Percentiles rank a stretch among this genome's conserved stretches.
Evolutionary conservation across 2,329 filamentous ascomycete species (phyloP).

Genomic region (Alternaria incomplexa): DNA sequence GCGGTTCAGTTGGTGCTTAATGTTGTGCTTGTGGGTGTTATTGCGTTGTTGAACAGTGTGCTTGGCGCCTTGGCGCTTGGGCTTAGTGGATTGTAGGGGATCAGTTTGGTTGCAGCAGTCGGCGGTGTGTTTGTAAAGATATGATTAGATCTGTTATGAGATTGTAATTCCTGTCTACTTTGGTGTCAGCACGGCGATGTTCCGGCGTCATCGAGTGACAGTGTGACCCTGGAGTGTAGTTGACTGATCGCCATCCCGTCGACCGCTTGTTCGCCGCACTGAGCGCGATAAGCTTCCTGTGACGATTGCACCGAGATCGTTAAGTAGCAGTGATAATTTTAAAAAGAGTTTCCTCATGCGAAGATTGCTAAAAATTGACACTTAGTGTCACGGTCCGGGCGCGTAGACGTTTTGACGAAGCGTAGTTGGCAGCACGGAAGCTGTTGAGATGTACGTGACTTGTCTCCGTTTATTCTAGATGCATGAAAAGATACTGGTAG

Average conservation of each 20-base stretch:
- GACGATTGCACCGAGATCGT: background rate
- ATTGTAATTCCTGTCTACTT: background rate
- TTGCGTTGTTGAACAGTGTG: slow-evolving; percentile 20
- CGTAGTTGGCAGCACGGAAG: background rate
- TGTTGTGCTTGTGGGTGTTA: slow-evolving; percentile 20
- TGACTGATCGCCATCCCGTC: background rate
- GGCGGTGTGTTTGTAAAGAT: background rate
- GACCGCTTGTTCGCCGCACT: background rate
- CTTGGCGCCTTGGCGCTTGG: slow-evolving; percentile 17
- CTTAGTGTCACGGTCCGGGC: background rate
- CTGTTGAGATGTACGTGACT: background rate
- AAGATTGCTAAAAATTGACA: background rate
- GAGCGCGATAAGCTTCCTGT: background rate
- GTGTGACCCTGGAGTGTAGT: background rate
- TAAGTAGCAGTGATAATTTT: background rate
- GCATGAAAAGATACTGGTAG: background rate
- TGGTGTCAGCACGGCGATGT: background rate
- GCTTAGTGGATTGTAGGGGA: slow-evolving; percentile 10
- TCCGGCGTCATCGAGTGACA: background rate
- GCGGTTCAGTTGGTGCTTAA: slow-evolving; percentile 23
- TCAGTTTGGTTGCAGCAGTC: background rate
- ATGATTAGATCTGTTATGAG: background rate
- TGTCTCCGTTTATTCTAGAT: background rate
- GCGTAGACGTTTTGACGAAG: background rate
- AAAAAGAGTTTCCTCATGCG: background rate